Base-by-base conservation (phyloP, 2,329 filamentous ascomycete genomes). In the Blumeria hordei region DNA sequence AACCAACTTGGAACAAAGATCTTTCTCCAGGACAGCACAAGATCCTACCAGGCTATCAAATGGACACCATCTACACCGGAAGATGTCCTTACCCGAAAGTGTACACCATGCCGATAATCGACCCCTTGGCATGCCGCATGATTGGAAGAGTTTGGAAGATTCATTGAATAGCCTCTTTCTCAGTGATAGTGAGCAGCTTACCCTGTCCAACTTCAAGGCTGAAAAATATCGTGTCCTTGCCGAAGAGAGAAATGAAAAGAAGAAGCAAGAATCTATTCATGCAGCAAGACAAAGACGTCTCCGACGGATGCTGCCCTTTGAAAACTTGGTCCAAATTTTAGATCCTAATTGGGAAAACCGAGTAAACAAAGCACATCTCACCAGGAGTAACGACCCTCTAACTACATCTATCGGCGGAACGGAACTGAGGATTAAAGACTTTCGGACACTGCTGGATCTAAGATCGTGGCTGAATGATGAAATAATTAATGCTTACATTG, bases 401-500 rank as follows among this genome's bases (percentile, higher is more conserved):
- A 71, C 70, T 56, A 70, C 64, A 54, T 72, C 74, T 9, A 66
- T 68, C 6, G 74, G 75, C 58, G 72, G 74, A 1, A 69, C 69
- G 2, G 69, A 74, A 11, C 67, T 85, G 14, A 69, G 63, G 0
- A 64, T 69, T 1, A 74, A 77, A 54, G 81, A 85, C 62, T 81
- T 87, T 61, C 69, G 68, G n/a, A 81, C 74, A 50, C 67, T 88
- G 7, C 70, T 81, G 14, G 69, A 70, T 16, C 65, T 69, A 8
- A 71, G 67, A 0, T 71, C 71, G 33, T 90, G 84, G 84, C 72
- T 90, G 6, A 88, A 88, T 59, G 85, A 88, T 64, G 80, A 85
- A 60, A 76, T 83, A 53, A 76, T 90, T 60, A 85, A 86, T 60
- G 76, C 76, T 12, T 76, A 77, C 51, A 71, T 87, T 32, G 67